Evolutionary conservation across 2,329 filamentous ascomycete genomes (phyloP).

Genomic region (Camptophora hylomeconis): DNA sequence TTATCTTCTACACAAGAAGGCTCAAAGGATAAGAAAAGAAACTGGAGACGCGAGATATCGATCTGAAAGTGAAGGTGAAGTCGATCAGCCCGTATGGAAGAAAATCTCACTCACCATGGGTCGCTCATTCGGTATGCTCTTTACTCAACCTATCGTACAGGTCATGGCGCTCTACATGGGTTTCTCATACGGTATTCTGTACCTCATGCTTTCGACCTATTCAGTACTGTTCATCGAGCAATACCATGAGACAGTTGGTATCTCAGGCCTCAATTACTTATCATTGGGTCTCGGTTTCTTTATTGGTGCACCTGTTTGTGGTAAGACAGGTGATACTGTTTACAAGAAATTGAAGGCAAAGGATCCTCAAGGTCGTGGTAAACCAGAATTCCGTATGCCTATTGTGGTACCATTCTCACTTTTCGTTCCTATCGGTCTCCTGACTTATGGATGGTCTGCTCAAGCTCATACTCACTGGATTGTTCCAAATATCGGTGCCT

Average conservation of each 20-base stretch:
- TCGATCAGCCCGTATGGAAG: constrained; percentile 17
- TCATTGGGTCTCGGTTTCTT: constrained; percentile 47
- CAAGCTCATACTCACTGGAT: constrained; percentile 32
- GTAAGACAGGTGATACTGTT: constrained; percentile 30
- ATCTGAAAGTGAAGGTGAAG: constrained; percentile 19
- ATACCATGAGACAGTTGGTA: constrained; percentile 40
- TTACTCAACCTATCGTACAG: constrained; percentile 46
- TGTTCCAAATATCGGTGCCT: constrained; percentile 33
- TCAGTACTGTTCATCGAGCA: constrained; percentile 39
- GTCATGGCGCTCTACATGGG: constrained; percentile 39
- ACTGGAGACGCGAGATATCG: constrained; percentile 20
- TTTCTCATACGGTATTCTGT: constrained; percentile 46
- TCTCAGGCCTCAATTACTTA: constrained; percentile 47
- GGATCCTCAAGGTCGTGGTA: constrained; percentile 15
- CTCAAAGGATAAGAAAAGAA: constrained; percentile 28
- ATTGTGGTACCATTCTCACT: constrained; percentile 39
- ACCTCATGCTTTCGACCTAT: constrained; percentile 49
- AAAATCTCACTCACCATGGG: constrained; percentile 27
- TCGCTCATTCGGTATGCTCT: constrained; percentile 41
- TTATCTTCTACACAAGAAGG: constrained; percentile 45
- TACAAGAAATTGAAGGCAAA: constrained; percentile 22
- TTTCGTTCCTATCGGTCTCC: constrained; percentile 33
- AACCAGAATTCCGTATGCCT: constrained; percentile 44
- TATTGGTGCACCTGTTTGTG: constrained; percentile 35
- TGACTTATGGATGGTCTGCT: constrained; percentile 39